A percentile compares a stretch with the other conserved stretches of the same genome.
phyloP scores from a whole-genome alignment of 2,329 filamentous ascomycete species.

The Diaporthe aspalathi region DNA sequence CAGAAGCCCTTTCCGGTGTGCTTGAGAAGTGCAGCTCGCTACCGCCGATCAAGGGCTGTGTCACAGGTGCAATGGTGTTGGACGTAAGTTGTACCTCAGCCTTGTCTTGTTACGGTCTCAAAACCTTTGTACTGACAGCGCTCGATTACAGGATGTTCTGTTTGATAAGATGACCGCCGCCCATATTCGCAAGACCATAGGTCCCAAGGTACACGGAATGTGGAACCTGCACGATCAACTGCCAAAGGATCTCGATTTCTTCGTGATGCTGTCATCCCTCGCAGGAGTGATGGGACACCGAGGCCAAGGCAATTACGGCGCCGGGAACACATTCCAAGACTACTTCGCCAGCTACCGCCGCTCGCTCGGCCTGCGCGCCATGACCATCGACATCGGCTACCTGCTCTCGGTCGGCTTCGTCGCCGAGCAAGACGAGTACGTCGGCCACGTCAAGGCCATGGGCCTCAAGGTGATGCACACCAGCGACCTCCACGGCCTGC shows the following conservation, averaged over 20 bases:
- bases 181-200: slow-evolving; percentile 12
- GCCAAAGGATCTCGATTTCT: slow-evolving; percentile 36
- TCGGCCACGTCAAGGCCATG: slow-evolving; percentile 19
- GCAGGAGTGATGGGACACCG: not conserved
- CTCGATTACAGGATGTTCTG: not conserved
- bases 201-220: slow-evolving; percentile 9
- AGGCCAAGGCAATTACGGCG: slow-evolving; percentile 39
- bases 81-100: not conserved
- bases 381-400: slow-evolving; percentile 44
- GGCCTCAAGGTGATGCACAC: slow-evolving; percentile 26
- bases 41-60: slow-evolving; percentile 50
- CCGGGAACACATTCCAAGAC: slow-evolving; percentile 51
- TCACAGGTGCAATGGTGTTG: slow-evolving; percentile 48
- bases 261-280: slow-evolving; percentile 19
- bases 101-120: rapidly evolving
- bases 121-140: not conserved
- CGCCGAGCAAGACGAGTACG: slow-evolving; percentile 12
- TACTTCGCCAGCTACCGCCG: slow-evolving; percentile 43
- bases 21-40: slow-evolving; percentile 40
- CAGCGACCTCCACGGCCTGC: slow-evolving; percentile 17
- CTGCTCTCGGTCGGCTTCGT: slow-evolving; percentile 43
- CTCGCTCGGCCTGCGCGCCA: slow-evolving; percentile 41
- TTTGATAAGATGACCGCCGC: slow-evolving; percentile 29
- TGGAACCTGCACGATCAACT: slow-evolving; percentile 27
- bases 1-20: slow-evolving; percentile 44